These are phyloP conservation scores for Fusarium duplospermum DNA, from an alignment of 2,329 filamentous ascomycete species.

Conservation along the genomic window DNA sequence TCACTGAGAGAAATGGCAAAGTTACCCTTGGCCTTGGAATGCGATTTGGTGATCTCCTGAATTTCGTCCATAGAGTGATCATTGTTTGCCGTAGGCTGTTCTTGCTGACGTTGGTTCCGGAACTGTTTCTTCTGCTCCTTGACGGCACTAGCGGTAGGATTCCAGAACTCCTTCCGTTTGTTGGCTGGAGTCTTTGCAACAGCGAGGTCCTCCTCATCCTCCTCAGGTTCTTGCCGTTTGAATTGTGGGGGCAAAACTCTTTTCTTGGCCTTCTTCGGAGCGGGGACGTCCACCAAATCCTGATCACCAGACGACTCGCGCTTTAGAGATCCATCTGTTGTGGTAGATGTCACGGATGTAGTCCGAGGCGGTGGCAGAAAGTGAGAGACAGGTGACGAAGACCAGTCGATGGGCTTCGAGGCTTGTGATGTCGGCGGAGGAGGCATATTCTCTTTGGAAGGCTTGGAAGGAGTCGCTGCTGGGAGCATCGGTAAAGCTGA, in stretches of 20 bases:
- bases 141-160: slow-evolving; percentile 41
- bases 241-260: slow-evolving; percentile 68
- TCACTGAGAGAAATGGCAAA: slow-evolving; percentile 78
- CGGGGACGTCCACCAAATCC: slow-evolving; percentile 40
- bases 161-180: slow-evolving; percentile 43
- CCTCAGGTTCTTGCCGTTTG: slow-evolving; percentile 50
- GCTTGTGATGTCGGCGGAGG: slow-evolving; percentile 45
- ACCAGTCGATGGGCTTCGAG: slow-evolving; percentile 72
- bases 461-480: slow-evolving; percentile 33
- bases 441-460: slow-evolving; percentile 42
- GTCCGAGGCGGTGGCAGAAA: slow-evolving; percentile 50
- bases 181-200: slow-evolving; percentile 40
- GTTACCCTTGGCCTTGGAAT: slow-evolving; percentile 47
- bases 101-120: slow-evolving; percentile 63
- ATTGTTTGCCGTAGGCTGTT: slow-evolving; percentile 57
- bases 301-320: slow-evolving; percentile 53
- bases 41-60: slow-evolving; percentile 53
- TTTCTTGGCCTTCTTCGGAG: slow-evolving; percentile 64
- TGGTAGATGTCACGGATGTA: slow-evolving; percentile 28
- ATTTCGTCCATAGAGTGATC: slow-evolving; percentile 48
- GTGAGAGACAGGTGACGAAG: slow-evolving; percentile 70
- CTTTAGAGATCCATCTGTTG: slow-evolving; percentile 51
- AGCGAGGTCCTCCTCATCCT: slow-evolving; percentile 48
- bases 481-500: slow-evolving; percentile 58
- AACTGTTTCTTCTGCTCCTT: slow-evolving; percentile 81